These are phyloP conservation scores for Corrigiola litoralis DNA, from an alignment of 179 eudicot species.

Conservation along the genomic window DNA sequence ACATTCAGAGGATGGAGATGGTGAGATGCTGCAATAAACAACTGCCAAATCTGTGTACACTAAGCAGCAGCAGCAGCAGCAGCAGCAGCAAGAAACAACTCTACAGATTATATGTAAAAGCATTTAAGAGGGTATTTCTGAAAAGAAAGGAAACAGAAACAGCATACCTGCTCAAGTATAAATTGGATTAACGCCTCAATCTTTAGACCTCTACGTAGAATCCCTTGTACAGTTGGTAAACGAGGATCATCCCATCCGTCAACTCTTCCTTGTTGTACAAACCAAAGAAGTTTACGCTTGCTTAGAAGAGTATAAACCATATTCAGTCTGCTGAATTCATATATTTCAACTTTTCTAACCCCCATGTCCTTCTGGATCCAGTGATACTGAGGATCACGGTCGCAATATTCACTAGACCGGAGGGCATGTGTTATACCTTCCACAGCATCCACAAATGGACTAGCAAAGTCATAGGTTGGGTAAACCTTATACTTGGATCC, in stretches of 20 bases:
- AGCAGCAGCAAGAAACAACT: background rate
- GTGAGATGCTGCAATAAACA: too few species aligned
- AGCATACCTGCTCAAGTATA: conserved; percentile 71
- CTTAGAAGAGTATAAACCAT: conserved; percentile 92
- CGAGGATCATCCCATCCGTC: conserved; percentile 92
- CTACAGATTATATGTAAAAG: too few species aligned
- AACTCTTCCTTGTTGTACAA: conserved; percentile 69
- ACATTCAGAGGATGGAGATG: too few species aligned
- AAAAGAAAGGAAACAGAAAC: too few species aligned
- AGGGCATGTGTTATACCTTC: conserved; percentile 90
- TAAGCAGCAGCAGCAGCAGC: too few species aligned
- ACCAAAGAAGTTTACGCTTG: conserved; percentile 45
- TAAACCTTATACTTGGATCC: conserved; percentile 76
- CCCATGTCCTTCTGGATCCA: conserved; percentile 81
- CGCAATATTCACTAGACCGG: conserved; percentile 80
- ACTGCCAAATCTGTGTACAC: too few species aligned
- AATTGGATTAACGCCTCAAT: conserved; percentile 66
- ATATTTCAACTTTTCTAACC: conserved; percentile 50
- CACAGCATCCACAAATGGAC: conserved; percentile 86
- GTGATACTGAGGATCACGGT: conserved; percentile 71
- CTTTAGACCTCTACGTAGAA: conserved; percentile 66
- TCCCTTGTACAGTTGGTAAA: conserved; percentile 77
- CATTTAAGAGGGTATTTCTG: too few species aligned
- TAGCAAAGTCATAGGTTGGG: conserved; percentile 86
- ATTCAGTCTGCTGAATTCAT: conserved; percentile 74